These are phyloP conservation scores for Hibiscus mutabilis DNA, from an alignment of 345 rosid genomes.

Conservation along the genomic window DNA sequence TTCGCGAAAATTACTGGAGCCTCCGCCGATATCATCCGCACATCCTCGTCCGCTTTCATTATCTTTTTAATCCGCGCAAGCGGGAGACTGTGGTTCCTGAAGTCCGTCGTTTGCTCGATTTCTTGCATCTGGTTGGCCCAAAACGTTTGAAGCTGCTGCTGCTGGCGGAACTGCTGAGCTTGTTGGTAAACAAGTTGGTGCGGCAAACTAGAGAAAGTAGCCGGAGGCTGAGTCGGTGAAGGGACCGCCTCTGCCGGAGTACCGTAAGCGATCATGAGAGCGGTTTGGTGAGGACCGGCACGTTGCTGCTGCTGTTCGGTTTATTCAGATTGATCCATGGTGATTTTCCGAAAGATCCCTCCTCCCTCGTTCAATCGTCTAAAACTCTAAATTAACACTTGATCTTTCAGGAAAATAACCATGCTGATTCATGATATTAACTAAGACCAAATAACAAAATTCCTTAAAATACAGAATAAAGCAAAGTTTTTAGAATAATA, in stretches of 20 bases:
- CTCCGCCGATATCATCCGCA: not conserved
- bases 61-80: not conserved
- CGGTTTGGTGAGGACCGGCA: constrained; percentile 38
- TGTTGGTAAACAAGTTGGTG: constrained; percentile 42
- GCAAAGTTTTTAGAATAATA: not conserved
- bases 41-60: not conserved
- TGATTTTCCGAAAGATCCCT: not conserved
- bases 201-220: constrained; percentile 21
- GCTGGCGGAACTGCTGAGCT: constrained; percentile 44
- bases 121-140: constrained; percentile 54
- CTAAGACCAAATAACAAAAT: not conserved
- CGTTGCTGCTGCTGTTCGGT: not conserved
- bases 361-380: not conserved
- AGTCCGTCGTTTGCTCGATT: constrained; percentile 41
- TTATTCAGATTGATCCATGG: constrained; percentile 54
- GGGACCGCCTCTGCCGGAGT: constrained; percentile 33
- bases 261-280: constrained; percentile 38
- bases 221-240: constrained; percentile 26
- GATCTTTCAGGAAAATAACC: not conserved
- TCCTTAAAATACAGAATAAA: too few species aligned
- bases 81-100: constrained; percentile 37
- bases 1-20: not conserved
- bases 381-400: not conserved
- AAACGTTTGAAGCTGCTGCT: constrained; percentile 46
- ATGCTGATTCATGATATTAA: not conserved